Percentiles rank a stretch among this genome's conserved stretches.
Evolutionary conservation across 768 basidiomycete species (phyloP).

Genomic region (Serendipita vermifera): DNA sequence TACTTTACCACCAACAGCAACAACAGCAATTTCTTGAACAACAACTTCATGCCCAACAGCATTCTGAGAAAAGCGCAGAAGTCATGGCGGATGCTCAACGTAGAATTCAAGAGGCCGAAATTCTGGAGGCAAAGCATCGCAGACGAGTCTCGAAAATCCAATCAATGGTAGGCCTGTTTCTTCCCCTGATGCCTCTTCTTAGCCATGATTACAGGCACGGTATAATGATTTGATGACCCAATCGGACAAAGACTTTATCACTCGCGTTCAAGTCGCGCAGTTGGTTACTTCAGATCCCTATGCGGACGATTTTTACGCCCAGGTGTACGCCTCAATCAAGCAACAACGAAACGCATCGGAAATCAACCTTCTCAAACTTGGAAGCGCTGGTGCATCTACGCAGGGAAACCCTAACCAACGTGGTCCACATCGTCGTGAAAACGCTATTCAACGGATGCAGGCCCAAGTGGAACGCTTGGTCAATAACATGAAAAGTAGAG

Average conservation of each 20-base stretch:
- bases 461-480: slow-evolving; percentile 94
- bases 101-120: slow-evolving; percentile 83
- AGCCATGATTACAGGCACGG: slow-evolving; percentile 43
- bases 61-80: slow-evolving; percentile 35
- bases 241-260: slow-evolving; percentile 99
- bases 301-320: slow-evolving; percentile 96
- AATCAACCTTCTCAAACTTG: slow-evolving; percentile 75
- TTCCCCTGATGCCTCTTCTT: background rate
- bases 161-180: slow-evolving; percentile 49
- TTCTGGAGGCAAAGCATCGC: slow-evolving; percentile 65
- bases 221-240: slow-evolving; percentile 95
- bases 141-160: slow-evolving; percentile 73
- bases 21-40: slow-evolving; percentile 45
- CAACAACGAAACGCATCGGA: slow-evolving; percentile 63
- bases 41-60: slow-evolving; percentile 54
- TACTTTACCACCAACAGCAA: slow-evolving; percentile 23
- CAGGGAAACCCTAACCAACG: slow-evolving; percentile 59
- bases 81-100: slow-evolving; percentile 68
- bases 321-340: slow-evolving; percentile 79
- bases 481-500: slow-evolving; percentile 72
- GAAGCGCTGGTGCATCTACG: slow-evolving; percentile 70
- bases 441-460: slow-evolving; percentile 86
- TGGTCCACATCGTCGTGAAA: slow-evolving; percentile 55
- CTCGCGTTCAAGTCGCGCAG: slow-evolving; percentile 96
- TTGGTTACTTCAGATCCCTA: slow-evolving; percentile 96